Percentiles rank a stretch among this genome's conserved stretches.
Evolutionary conservation across 305 asterid genomes (phyloP).

Genomic region (Stenogyne calaminthoides): DNA sequence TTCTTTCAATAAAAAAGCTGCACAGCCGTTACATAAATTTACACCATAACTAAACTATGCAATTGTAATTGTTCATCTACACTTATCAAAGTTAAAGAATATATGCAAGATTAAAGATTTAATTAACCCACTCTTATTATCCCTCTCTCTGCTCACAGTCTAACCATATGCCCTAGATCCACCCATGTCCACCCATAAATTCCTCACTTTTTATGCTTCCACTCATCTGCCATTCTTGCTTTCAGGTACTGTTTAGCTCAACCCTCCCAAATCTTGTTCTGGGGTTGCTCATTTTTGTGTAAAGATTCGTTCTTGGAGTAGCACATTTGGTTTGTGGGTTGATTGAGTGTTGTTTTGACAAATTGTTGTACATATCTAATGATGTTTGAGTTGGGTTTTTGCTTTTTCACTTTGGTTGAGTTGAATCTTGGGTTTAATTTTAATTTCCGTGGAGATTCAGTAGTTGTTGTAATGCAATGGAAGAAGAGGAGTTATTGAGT

Average conservation of each 20-base stretch:
- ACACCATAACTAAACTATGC: slow-evolving; percentile 29
- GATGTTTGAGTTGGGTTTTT: slow-evolving; percentile 33
- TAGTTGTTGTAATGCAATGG: slow-evolving; percentile 43
- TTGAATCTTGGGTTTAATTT: slow-evolving; percentile 41
- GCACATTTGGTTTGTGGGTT: slow-evolving; percentile 18
- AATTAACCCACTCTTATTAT: slow-evolving; percentile 14
- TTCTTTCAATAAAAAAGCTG: slow-evolving; percentile 44
- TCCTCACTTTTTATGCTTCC: slow-evolving; percentile 28
- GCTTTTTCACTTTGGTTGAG: slow-evolving; percentile 21
- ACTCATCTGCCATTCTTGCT: slow-evolving; percentile 32
- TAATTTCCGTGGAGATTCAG: slow-evolving; percentile 42
- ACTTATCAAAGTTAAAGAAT: slow-evolving; percentile 26
- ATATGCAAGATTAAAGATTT: slow-evolving; percentile 18
- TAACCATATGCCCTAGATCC: slow-evolving; percentile 91
- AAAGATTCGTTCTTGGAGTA: slow-evolving; percentile 9
- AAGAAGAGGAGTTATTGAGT: slow-evolving; percentile 45
- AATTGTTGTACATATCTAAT: slow-evolving; percentile 27
- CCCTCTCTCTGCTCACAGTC: slow-evolving; percentile 33
- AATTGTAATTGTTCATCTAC: not conserved
- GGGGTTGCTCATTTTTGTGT: slow-evolving; percentile 24
- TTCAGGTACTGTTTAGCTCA: slow-evolving; percentile 34
- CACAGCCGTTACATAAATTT: slow-evolving; percentile 35
- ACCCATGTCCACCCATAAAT: slow-evolving; percentile 42
- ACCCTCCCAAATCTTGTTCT: too few species aligned
- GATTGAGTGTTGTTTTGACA: slow-evolving; percentile 25